These are phyloP conservation scores for Verticillium zaregamsianum DNA, from an alignment of 2,329 filamentous ascomycete species.

Conservation along the genomic window DNA sequence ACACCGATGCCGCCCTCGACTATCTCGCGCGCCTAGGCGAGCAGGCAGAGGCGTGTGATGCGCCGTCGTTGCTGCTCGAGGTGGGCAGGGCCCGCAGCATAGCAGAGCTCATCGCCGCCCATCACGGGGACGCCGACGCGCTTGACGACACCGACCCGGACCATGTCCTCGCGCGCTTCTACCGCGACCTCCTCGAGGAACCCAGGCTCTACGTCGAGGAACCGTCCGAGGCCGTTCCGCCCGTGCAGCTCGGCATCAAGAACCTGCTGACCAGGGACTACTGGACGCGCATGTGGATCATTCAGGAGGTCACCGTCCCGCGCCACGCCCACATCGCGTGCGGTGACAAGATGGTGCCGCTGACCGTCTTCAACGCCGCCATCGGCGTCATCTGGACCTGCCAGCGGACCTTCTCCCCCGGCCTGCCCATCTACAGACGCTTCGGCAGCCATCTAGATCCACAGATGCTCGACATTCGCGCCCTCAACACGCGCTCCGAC, in stretches of 20 bases:
- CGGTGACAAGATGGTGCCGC: slow-evolving; percentile 9
- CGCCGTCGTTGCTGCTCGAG: neutral
- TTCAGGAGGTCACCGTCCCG: slow-evolving; percentile 24
- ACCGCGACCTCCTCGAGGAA: neutral
- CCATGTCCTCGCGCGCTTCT: neutral
- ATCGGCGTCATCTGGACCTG: neutral
- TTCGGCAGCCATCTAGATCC: neutral
- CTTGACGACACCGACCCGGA: neutral
- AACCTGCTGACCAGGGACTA: slow-evolving; percentile 27
- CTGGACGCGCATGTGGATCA: slow-evolving; percentile 28
- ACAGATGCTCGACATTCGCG: neutral
- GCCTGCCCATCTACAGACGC: neutral
- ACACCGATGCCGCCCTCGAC: neutral
- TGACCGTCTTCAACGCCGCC: slow-evolving; percentile 9
- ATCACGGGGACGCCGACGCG: neutral
- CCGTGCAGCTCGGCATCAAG: neutral
- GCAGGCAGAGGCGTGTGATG: neutral
- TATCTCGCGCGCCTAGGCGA: neutral
- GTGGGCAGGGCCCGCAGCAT: neutral
- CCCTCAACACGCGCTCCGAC: neutral
- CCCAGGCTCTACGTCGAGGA: neutral
- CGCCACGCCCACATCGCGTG: slow-evolving; percentile 18
- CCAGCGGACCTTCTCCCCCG: neutral
- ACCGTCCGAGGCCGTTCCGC: neutral
- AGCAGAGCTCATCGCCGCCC: neutral